Evolutionary conservation across 2,329 filamentous ascomycete species (phyloP).

Genomic region (Colletotrichum magnum): DNA sequence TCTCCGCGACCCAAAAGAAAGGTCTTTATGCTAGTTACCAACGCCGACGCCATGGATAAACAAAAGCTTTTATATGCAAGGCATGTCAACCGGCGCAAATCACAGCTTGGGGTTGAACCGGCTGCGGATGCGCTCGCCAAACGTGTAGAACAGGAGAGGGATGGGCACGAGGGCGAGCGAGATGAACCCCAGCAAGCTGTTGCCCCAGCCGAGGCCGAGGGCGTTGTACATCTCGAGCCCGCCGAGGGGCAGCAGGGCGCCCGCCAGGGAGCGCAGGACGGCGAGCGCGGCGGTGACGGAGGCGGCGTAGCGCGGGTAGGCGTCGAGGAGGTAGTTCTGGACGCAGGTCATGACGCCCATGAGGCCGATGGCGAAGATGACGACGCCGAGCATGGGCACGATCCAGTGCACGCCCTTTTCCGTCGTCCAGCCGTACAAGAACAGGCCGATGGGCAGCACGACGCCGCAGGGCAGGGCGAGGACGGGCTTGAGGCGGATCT

Average conservation of each 20-base stretch:
- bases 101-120: slow-evolving; percentile 39
- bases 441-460: slow-evolving; percentile 61
- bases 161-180: slow-evolving; percentile 54
- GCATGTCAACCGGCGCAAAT: not conserved
- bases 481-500: slow-evolving; percentile 47
- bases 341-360: slow-evolving; percentile 61
- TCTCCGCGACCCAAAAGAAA: no score
- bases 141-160: slow-evolving; percentile 54
- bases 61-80: no score
- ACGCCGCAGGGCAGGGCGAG: slow-evolving; percentile 49
- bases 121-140: slow-evolving; percentile 53
- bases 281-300: slow-evolving; percentile 56
- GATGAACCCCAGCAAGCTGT: slow-evolving; percentile 57
- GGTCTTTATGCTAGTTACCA: no score
- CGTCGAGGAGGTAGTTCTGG: slow-evolving; percentile 75
- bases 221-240: slow-evolving; percentile 54
- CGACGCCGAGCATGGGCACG: slow-evolving; percentile 64
- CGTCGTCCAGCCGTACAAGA: slow-evolving; percentile 73
- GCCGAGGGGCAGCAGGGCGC: slow-evolving; percentile 56
- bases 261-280: slow-evolving; percentile 54
- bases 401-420: slow-evolving; percentile 68
- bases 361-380: slow-evolving; percentile 54
- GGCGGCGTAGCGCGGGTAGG: slow-evolving; percentile 56
- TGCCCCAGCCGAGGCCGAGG: slow-evolving; percentile 60
- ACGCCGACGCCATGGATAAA: no score